Evolutionary conservation across 2,329 filamentous ascomycete genomes (phyloP).

Genomic region (Talaromyces islandicus): DNA sequence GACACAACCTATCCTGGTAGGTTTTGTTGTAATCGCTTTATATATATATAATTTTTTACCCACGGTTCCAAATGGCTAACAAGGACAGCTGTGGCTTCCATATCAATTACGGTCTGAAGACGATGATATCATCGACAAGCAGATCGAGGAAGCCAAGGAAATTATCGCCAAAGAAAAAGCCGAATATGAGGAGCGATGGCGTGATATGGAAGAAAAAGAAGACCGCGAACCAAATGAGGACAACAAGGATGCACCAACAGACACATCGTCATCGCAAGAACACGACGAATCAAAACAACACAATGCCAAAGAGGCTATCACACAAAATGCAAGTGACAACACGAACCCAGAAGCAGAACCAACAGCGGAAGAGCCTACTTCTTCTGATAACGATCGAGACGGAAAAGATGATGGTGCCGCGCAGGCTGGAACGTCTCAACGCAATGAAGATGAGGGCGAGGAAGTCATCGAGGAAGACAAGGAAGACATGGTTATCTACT

Average conservation of each 20-base stretch:
- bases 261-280: slow-evolving; percentile 41
- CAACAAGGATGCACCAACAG: slow-evolving; percentile 15
- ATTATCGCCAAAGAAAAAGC: slow-evolving; percentile 59
- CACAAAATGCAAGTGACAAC: slow-evolving; percentile 13
- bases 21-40: slow-evolving; percentile 37
- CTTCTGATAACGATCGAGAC: slow-evolving; percentile 22
- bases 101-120: slow-evolving; percentile 68
- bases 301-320: slow-evolving; percentile 20
- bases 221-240: slow-evolving; percentile 24
- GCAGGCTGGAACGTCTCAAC: slow-evolving; percentile 20
- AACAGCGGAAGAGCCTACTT: slow-evolving; percentile 11
- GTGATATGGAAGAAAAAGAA: slow-evolving; percentile 23
- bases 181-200: slow-evolving; percentile 52
- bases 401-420: slow-evolving; percentile 32
- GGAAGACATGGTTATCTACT: slow-evolving; percentile 91
- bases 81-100: slow-evolving; percentile 71
- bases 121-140: slow-evolving; percentile 63
- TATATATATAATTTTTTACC: not conserved
- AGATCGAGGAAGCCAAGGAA: slow-evolving; percentile 60
- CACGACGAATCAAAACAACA: slow-evolving; percentile 10
- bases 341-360: slow-evolving; percentile 1
- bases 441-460: slow-evolving; percentile 62
- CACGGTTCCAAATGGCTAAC: not conserved
- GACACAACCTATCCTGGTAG: slow-evolving; percentile 66
- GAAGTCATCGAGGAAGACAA: slow-evolving; percentile 78